These are phyloP conservation scores for Scutellaria barbata DNA, from an alignment of 257 asterid genomes.

Conservation along the genomic window DNA sequence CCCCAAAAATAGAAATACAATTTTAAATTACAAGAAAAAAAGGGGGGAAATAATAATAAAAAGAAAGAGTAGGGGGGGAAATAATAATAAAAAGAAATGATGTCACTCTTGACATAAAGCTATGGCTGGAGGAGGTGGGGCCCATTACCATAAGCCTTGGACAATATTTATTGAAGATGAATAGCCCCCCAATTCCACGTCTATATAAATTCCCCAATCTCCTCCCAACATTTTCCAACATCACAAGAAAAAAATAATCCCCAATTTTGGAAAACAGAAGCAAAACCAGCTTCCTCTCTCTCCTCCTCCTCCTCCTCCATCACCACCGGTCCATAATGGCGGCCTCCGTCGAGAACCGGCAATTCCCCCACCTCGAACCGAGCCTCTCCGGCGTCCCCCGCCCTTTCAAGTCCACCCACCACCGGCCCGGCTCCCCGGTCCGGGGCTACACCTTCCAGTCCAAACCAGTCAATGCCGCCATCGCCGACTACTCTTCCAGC, in stretches of 20 bases:
- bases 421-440: slow-evolving; percentile 68
- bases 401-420: slow-evolving; percentile 35
- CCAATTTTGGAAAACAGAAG: no score
- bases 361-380: slow-evolving; percentile 53
- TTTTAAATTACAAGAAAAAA: not conserved
- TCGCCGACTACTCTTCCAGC: slow-evolving; percentile 49
- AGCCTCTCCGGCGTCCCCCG: slow-evolving; percentile 31
- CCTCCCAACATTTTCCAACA: slow-evolving; percentile 35
- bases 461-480: slow-evolving; percentile 19
- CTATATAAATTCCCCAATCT: slow-evolving; percentile 44
- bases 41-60: not conserved
- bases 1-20: not conserved
- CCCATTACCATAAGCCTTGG: slow-evolving; percentile 30
- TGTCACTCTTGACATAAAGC: slow-evolving; percentile 36
- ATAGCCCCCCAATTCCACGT: slow-evolving; percentile 15
- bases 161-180: slow-evolving; percentile 21
- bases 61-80: not conserved
- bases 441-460: slow-evolving; percentile 53
- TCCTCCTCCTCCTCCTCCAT: slow-evolving; percentile 3
- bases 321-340: slow-evolving; percentile 59
- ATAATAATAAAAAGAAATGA: not conserved
- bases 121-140: slow-evolving; percentile 29
- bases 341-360: slow-evolving; percentile 76
- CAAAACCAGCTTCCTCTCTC: no score
- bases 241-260: slow-evolving; percentile 15